Base-by-base conservation (phyloP, 768 basidiomycete species). In the Bullera alba region DNA sequence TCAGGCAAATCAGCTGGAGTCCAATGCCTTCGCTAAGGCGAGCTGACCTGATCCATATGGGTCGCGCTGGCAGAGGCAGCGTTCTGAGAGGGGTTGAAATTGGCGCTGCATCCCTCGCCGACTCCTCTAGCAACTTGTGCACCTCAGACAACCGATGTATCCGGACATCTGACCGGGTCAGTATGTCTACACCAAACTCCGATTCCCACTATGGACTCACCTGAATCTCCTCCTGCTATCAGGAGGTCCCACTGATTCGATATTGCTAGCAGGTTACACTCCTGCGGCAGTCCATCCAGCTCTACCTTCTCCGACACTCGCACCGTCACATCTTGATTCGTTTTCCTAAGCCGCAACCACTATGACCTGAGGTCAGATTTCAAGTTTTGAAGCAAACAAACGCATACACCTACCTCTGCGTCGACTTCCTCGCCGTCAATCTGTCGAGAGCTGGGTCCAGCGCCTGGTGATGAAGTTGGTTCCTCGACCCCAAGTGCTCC, bases 261-360 rank as follows among this genome's bases (percentile, higher is more conserved):
- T 2, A 70, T 59, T 0, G 57, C 70, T 51, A 72, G 32, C 37
- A 72, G 48, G 43, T 58, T 65, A 43, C 63, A 62, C 42, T 69
- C 63, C 17, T 54, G 45, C 4, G 70, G 70, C 22, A 72, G 51
- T 1, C 53, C 53, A 7, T 59, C 57, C n/a, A 72, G 52, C 21
- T 62, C 51, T 10, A 66, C 42, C 19, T 55, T 56, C 12, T 67
- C 67, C 1, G 65, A 48, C 5, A 72, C 63, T 22, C 66, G 55
- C 12, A 72, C 66, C 30, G 61, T 53, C 23, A 67, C 65, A 57
- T 70, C 70, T 23, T 64, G 54, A 42, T 69, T 68, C 14, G 70
- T 62, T 48, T 62, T 68, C 51, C 63, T 54, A 1, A 72, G 56
- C 28, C 50, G 34, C 21, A 72, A 44, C 68, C 69, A 72, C 68